phyloP scores from a whole-genome alignment of 352 stramenopile genomes.

The Pythium phragmitis region DNA sequence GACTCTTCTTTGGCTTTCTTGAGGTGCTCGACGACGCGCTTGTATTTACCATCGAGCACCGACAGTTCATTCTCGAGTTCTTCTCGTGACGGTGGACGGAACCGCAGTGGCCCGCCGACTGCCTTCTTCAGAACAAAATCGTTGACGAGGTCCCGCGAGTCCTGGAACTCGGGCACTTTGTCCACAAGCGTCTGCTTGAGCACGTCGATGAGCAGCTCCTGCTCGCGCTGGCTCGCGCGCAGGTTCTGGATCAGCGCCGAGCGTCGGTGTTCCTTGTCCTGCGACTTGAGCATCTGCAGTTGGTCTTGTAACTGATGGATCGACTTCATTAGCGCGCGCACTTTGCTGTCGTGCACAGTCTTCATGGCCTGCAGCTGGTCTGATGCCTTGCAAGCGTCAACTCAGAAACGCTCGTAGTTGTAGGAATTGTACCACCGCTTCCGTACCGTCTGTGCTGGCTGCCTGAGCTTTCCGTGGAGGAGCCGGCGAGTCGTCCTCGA shows the following conservation, averaged over 20 bases:
- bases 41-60: slow-evolving; percentile 70
- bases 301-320: slow-evolving; percentile 84
- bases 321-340: slow-evolving; percentile 84
- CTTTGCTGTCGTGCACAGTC: slow-evolving; percentile 66
- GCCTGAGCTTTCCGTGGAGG: neutral
- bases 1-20: slow-evolving; percentile 39
- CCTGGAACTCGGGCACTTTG: slow-evolving; percentile 64
- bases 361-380: slow-evolving; percentile 72
- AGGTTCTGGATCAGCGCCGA: slow-evolving; percentile 85
- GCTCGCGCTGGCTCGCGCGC: slow-evolving; percentile 68
- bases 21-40: slow-evolving; percentile 56
- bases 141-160: slow-evolving; percentile 66
- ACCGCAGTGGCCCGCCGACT: slow-evolving; percentile 70
- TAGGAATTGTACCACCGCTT: neutral
- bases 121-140: slow-evolving; percentile 87
- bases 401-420: neutral
- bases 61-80: slow-evolving; percentile 86
- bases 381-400: slow-evolving; percentile 11
- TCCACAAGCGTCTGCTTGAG: slow-evolving; percentile 75
- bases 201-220: slow-evolving; percentile 84
- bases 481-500: slow-evolving; percentile 23
- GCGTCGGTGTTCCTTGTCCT: slow-evolving; percentile 86
- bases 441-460: slow-evolving; percentile 3
- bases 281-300: slow-evolving; percentile 61
- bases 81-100: slow-evolving; percentile 83